Evolutionary conservation across 75 land plant species (phyloP).

Genomic region (Azolla pinnata): DNA sequence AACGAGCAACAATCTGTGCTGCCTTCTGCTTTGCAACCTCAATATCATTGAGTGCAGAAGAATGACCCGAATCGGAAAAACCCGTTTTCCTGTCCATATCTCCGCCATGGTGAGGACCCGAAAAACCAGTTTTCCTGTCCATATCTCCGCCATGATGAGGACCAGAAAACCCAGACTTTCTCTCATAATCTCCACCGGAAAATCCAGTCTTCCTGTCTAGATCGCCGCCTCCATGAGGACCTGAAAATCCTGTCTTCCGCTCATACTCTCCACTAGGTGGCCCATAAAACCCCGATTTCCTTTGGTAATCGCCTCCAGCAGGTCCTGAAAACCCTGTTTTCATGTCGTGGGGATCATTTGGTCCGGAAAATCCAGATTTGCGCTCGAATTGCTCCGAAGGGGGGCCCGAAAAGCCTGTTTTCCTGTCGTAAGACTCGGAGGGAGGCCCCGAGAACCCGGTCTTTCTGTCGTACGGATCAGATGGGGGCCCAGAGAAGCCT

Average conservation of each 20-base stretch:
- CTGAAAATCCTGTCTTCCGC: neutral
- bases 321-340: constrained; percentile 5
- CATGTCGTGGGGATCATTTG: neutral
- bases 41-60: neutral
- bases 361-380: constrained; percentile 5
- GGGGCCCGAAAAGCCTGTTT: neutral
- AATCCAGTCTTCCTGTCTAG: neutral
- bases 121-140: constrained; percentile 3
- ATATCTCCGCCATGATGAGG: neutral
- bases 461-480: neutral
- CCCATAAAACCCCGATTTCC: neutral
- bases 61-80: neutral
- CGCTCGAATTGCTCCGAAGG: neutral
- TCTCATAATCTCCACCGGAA: neutral
- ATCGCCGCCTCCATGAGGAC: neutral
- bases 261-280: constrained; percentile 1
- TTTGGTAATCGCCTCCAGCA: neutral
- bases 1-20: constrained; percentile 32
- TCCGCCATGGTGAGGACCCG: too few relatives aligned
- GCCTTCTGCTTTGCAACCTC: constrained; percentile 35
- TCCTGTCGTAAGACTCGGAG: neutral
- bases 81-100: neutral
- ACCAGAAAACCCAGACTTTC: constrained; percentile 1
- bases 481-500: constrained; percentile 4
- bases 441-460: constrained; percentile 2